phyloP scores from a whole-genome alignment of 768 basidiomycete species.

The Lactarius hengduanensis region DNA sequence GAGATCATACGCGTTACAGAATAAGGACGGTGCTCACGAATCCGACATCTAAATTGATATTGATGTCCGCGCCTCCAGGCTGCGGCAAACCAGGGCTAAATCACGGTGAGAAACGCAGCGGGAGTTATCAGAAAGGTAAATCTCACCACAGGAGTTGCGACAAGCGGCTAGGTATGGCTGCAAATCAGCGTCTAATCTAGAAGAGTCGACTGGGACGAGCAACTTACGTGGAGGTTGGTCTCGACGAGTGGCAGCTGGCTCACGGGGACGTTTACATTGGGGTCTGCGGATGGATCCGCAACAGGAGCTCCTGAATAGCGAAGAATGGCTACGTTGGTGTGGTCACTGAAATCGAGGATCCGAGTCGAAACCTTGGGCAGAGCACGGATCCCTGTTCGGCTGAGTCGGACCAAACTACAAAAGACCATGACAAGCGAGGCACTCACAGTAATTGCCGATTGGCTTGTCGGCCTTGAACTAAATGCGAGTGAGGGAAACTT shows the following conservation, averaged over 20 bases:
- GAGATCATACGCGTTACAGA: not conserved
- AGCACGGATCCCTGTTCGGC: conserved; percentile 30
- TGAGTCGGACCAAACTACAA: not conserved
- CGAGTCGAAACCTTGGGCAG: conserved; percentile 31
- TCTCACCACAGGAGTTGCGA: conserved; percentile 22
- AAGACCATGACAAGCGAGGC: conserved; percentile 11
- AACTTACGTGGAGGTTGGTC: conserved; percentile 28
- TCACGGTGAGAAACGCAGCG: not conserved
- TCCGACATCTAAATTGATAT: conserved; percentile 25
- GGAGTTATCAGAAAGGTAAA: too few species aligned
- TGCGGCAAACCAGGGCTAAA: conserved; percentile 31
- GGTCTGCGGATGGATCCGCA: conserved; percentile 35
- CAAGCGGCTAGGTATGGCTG: conserved; percentile 23
- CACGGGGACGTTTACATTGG: conserved; percentile 20
- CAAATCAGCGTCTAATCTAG: not conserved
- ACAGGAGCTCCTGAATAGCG: conserved; percentile 39
- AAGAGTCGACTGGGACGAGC: not conserved
- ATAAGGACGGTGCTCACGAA: conserved; percentile 19
- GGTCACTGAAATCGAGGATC: conserved; percentile 28
- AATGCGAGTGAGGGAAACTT: not conserved
- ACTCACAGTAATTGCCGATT: conserved; percentile 46
- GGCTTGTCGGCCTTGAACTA: conserved; percentile 42
- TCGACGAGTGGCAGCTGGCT: conserved; percentile 25
- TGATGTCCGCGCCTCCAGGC: conserved; percentile 31
- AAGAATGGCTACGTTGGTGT: conserved; percentile 42